phyloP scores from a whole-genome alignment of 495 filamentous ascomycete species.

The Penicillium goetzii region DNA sequence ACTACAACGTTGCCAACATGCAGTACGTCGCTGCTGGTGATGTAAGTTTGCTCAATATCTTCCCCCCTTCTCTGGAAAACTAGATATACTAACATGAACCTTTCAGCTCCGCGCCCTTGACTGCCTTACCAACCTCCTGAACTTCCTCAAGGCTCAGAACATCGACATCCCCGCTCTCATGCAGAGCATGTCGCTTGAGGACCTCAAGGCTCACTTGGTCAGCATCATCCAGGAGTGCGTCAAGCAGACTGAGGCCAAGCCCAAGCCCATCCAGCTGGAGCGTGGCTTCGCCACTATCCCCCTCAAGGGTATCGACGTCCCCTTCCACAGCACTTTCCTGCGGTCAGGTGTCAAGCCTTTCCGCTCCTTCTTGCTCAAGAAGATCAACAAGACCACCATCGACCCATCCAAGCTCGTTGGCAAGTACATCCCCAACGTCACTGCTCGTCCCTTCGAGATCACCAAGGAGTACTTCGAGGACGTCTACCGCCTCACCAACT shows the following conservation, averaged over 20 bases:
- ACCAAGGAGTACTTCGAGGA: slow-evolving; percentile 99
- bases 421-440: slow-evolving; percentile 99
- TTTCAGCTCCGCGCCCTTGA: slow-evolving; percentile 81
- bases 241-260: slow-evolving; percentile 83
- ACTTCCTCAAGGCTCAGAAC: slow-evolving; percentile 93
- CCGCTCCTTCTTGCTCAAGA: slow-evolving; percentile 95
- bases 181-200: slow-evolving; percentile 78
- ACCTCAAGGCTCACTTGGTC: slow-evolving; percentile 80
- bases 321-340: slow-evolving; percentile 98
- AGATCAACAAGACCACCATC: slow-evolving; percentile 98
- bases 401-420: slow-evolving; percentile 94
- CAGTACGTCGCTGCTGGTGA: slow-evolving; percentile 98
- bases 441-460: slow-evolving; percentile 89
- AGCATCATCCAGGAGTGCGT: slow-evolving; percentile 85
- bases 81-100: slow-evolving; percentile 32
- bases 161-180: slow-evolving; percentile 94
- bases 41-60: slow-evolving; percentile 35
- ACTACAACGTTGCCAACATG: slow-evolving; percentile 98
- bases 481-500: slow-evolving; percentile 91
- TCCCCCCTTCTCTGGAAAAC: not conserved
- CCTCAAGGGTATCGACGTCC: slow-evolving; percentile 94
- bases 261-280: slow-evolving; percentile 81
- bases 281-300: slow-evolving; percentile 97
- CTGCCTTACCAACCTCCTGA: slow-evolving; percentile 87
- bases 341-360: slow-evolving; percentile 98